Evolutionary conservation across 768 basidiomycete species (phyloP), one percentile per base, ranked within the genome.

Genomic region (Rhodotorula paludigena): DNA sequence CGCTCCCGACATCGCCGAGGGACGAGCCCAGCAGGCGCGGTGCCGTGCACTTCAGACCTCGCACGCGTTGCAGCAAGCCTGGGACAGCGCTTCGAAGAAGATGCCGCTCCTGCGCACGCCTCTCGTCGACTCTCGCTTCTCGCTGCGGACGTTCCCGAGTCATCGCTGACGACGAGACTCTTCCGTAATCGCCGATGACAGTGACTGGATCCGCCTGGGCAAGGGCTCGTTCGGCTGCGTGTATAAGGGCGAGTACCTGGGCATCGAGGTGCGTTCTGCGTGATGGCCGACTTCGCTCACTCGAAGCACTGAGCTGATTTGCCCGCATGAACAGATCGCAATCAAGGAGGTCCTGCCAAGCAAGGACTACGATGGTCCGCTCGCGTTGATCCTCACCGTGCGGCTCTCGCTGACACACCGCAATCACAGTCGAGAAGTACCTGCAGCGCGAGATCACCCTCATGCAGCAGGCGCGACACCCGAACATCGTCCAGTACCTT

Each of bases 381-480:
- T 32, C 42, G 7, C 55, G 0, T 33, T n/a, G 5, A 18, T 3
- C 41, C 20, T 20, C 41, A 42, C 11, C 11, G 12, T 41, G 10
- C 11, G 30, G 6, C 18, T 2, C 49, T 20, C 12, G 32, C 49
- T 32, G 49, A 30, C 6, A 16, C 16, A 25, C 48, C 1, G 33
- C 2, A 6, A 33, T 18, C 33, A 12, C 52, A 53, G 79, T 96
- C 42, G 84, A 87, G 74, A 99, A 99, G 79, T 98, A 99, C 81
- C 94, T 98, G 78, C 90, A 94, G 76, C 85, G 94, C n/a, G 94
- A 99, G 82, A 96, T 92, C 90, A 84, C 90, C 38, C 84, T 53
- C n/a, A 53, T 49, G 28, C 38, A 25, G 39, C 35, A 41, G 11
- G 32, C 41, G 11, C 28, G 49, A 7, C 71, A 72, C 28, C 71